These are phyloP conservation scores for Aspergillus uvarum DNA, from an alignment of 2,329 filamentous ascomycete genomes.

Conservation along the genomic window DNA sequence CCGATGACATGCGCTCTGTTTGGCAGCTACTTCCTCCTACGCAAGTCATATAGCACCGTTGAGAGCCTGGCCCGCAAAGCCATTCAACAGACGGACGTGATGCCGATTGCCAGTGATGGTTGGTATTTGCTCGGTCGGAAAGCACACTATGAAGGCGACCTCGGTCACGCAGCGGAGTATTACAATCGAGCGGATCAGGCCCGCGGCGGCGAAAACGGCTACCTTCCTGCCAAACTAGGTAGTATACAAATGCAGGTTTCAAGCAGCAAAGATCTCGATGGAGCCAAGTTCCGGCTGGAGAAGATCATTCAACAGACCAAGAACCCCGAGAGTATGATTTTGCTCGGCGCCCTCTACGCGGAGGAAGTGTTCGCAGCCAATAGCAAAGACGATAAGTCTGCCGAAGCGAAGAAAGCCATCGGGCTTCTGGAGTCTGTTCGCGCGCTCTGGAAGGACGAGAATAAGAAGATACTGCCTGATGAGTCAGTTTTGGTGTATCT, in stretches of 20 bases:
- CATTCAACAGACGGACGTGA: constrained; percentile 93
- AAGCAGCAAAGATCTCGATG: constrained; percentile 79
- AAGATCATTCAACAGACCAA: constrained; percentile 89
- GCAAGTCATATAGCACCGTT: constrained; percentile 76
- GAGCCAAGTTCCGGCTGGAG: constrained; percentile 89
- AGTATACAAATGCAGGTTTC: constrained; percentile 84
- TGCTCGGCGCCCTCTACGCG: constrained; percentile 87
- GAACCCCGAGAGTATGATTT: constrained; percentile 81
- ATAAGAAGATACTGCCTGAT: constrained; percentile 78
- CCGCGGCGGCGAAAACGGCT: constrained; percentile 84
- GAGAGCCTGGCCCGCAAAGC: constrained; percentile 87
- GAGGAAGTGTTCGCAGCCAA: constrained; percentile 84
- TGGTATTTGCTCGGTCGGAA: constrained; percentile 95
- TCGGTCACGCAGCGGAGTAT: constrained; percentile 74
- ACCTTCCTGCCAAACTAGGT: constrained; percentile 91
- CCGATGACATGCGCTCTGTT: constrained; percentile 90
- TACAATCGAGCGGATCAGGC: constrained; percentile 91
- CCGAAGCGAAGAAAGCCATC: constrained; percentile 83
- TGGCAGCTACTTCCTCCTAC: constrained; percentile 81
- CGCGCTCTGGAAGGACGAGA: constrained; percentile 86
- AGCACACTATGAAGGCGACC: constrained; percentile 78
- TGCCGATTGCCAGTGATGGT: constrained; percentile 93
- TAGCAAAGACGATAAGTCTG: constrained; percentile 86
- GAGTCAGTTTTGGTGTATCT: constrained; percentile 87
- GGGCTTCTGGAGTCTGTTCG: constrained; percentile 80